Conservation (phyloP, 2,329 filamentous ascomycete genomes). For the Alternaria solani region DNA sequence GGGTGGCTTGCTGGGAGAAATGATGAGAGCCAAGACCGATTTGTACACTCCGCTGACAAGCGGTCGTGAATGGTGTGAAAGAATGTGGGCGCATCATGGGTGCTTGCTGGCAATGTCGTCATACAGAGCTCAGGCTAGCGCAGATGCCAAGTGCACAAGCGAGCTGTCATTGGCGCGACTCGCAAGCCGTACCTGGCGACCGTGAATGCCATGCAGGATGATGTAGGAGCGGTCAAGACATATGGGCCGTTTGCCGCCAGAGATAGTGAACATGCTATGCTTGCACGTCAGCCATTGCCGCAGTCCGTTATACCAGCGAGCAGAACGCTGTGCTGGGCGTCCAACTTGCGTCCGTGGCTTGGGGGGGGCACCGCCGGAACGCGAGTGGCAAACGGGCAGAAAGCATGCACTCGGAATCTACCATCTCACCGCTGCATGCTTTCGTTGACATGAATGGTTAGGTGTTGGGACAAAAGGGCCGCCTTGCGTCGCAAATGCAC, state of each 20-base stretch:
- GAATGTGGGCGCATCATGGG: constrained; percentile 24
- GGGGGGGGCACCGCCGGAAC: background rate
- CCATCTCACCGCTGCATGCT: constrained; percentile 32
- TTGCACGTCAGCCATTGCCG: constrained; percentile 6
- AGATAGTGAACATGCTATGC: constrained; percentile 6
- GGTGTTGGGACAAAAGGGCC: constrained; percentile 18
- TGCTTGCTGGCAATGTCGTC: constrained; percentile 25
- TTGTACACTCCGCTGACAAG: constrained; percentile 29
- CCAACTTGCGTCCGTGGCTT: constrained; percentile 14
- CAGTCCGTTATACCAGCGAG: background rate
- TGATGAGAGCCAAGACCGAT: constrained; percentile 40
- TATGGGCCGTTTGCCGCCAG: constrained; percentile 18
- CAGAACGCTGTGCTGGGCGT: constrained; percentile 6
- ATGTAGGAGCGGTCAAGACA: constrained; percentile 29
- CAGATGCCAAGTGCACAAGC: constrained; percentile 11
- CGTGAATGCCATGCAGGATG: constrained; percentile 27
- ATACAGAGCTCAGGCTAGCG: constrained; percentile 8
- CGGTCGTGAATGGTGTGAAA: constrained; percentile 13
- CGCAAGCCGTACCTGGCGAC: constrained; percentile 23
- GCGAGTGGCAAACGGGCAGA: constrained; percentile 20
- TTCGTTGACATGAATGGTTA: constrained; percentile 27
- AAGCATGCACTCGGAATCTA: constrained; percentile 16
- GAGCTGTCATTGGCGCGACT: constrained; percentile 26
- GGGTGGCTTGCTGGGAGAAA: constrained; percentile 23
- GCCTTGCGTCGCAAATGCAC: constrained; percentile 30